Evolutionary conservation across 2,329 filamentous ascomycete species (phyloP).

Genomic region (Decorospora gaudefroyi): DNA sequence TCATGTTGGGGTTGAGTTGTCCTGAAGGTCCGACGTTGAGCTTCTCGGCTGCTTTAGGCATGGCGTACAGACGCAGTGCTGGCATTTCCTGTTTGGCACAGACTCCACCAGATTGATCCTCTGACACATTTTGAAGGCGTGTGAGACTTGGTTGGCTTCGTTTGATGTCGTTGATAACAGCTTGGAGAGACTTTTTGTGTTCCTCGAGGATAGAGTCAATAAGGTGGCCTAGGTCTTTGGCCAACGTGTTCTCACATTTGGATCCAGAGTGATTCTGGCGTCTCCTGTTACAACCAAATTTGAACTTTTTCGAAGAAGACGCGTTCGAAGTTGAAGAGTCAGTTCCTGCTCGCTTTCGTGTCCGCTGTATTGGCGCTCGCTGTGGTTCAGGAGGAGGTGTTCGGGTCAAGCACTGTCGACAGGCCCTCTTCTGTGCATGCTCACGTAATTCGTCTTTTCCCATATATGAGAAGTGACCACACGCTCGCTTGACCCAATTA

Average conservation of each 20-base stretch:
- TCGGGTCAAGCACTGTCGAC: constrained; percentile 30
- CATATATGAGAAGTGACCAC: constrained; percentile 37
- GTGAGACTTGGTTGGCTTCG: constrained; percentile 24
- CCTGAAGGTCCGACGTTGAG: constrained; percentile 33
- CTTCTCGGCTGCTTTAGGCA: constrained; percentile 31
- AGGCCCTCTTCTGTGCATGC: constrained; percentile 20
- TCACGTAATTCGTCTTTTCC: constrained; percentile 18
- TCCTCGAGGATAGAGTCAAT: constrained; percentile 51
- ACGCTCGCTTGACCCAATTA: constrained; percentile 36
- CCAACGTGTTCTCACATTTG: constrained; percentile 34
- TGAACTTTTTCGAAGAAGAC: constrained; percentile 10
- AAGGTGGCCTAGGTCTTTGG: constrained; percentile 44
- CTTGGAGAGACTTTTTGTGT: constrained; percentile 46
- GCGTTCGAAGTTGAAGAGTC: constrained; percentile 20
- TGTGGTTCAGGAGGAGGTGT: constrained; percentile 3
- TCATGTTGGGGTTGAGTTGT: constrained; percentile 37
- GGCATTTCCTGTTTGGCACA: constrained; percentile 16
- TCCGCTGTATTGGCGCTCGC: constrained; percentile 4
- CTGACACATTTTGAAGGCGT: constrained; percentile 24
- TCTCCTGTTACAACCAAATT: constrained; percentile 1
- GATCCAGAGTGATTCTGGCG: constrained; percentile 22
- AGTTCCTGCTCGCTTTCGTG: constrained; percentile 16
- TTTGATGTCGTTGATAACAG: constrained; percentile 48
- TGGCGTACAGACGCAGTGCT: constrained; percentile 15
- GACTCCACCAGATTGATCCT: constrained; percentile 16